phyloP scores from a whole-genome alignment of 169 alveolate genomes.

The Plasmodium fragile region DNA sequence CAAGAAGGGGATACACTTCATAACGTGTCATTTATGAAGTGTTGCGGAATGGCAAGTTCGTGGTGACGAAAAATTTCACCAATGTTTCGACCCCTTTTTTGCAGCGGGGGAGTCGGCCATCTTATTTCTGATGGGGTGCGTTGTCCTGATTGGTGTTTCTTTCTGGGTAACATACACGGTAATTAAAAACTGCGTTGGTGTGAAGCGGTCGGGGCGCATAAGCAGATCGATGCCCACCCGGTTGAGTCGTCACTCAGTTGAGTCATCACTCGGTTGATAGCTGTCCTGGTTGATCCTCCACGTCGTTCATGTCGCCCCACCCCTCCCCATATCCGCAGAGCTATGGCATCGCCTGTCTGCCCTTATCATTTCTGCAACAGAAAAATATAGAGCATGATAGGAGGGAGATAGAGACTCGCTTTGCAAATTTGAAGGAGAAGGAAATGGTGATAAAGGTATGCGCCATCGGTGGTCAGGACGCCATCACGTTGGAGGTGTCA shows the following conservation, averaged over 20 bases:
- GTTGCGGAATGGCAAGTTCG: background rate
- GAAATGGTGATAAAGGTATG: slow-evolving; percentile 61
- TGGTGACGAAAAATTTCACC: background rate
- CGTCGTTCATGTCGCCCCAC: background rate
- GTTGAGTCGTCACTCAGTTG: background rate
- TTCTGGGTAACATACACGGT: slow-evolving; percentile 75
- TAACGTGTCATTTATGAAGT: background rate
- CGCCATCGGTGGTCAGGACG: background rate
- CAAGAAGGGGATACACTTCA: background rate
- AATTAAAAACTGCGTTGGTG: background rate
- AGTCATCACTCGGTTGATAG: background rate
- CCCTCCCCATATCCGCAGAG: slow-evolving; percentile 9
- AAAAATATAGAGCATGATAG: slow-evolving; percentile 31
- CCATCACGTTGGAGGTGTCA: background rate
- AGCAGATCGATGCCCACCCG: background rate
- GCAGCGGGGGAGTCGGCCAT: slow-evolving; percentile 71
- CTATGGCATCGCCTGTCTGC: slow-evolving; percentile 68
- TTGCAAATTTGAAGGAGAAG: slow-evolving; percentile 50
- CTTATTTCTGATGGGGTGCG: slow-evolving; percentile 66
- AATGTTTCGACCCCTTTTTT: slow-evolving; percentile 4
- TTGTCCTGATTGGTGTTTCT: slow-evolving; percentile 49
- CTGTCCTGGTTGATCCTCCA: background rate
- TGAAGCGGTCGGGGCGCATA: background rate
- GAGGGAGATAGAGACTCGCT: slow-evolving; percentile 53
- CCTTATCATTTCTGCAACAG: slow-evolving; percentile 49